Percentiles rank a stretch among this genome's conserved stretches.
Conservation (phyloP, 345 rosid genomes). For the Salix viminalis region DNA sequence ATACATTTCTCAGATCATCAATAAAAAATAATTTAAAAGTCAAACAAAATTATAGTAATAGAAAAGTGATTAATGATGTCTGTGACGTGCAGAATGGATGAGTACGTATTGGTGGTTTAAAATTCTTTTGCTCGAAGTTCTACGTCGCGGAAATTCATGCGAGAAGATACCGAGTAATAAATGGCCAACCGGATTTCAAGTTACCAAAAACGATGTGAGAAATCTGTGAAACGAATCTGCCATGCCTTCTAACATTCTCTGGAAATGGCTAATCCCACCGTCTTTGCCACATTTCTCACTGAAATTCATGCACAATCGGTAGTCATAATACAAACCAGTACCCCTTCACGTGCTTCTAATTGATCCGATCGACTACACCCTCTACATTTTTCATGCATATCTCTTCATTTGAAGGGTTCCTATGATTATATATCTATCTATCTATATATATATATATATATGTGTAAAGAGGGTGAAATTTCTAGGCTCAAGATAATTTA, state of each 20-base stretch:
- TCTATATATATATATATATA: too few species aligned
- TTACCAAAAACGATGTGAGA: neutral
- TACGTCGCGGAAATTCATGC: slow-evolving; percentile 16
- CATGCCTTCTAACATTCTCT: slow-evolving; percentile 30
- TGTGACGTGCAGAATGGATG: neutral
- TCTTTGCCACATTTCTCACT: slow-evolving; percentile 13
- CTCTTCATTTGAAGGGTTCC: neutral
- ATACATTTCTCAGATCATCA: too few species aligned
- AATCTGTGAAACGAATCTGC: neutral
- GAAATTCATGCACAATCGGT: slow-evolving; percentile 17
- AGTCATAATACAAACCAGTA: neutral
- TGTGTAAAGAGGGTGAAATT: too few species aligned
- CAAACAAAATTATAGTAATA: neutral
- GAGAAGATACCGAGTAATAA: neutral
- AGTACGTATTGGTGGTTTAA: neutral
- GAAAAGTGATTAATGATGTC: neutral
- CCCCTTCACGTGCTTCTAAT: too few species aligned
- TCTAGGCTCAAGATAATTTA: too few species aligned
- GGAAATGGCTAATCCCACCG: neutral
- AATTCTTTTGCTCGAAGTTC: neutral
- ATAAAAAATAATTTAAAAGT: neutral
- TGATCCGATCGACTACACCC: neutral
- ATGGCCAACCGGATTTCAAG: slow-evolving; percentile 1
- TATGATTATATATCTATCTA: too few species aligned
- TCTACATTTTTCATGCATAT: neutral